Percentiles rank a stretch among this genome's conserved stretches.
Evolutionary conservation across 768 basidiomycete species (phyloP).

Genomic region (Phaeolepiota aurea): DNA sequence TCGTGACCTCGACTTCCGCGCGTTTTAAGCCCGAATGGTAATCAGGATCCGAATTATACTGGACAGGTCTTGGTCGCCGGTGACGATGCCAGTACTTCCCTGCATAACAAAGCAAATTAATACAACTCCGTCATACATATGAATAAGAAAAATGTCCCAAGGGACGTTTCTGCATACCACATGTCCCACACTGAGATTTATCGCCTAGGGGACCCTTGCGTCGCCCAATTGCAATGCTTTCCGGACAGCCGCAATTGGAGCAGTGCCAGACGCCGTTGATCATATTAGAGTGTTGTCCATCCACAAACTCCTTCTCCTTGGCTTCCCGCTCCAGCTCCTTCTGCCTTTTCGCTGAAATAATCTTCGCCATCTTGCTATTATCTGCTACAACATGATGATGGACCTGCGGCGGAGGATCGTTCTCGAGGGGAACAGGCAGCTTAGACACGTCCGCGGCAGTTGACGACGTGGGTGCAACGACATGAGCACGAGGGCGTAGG

Average conservation of each 20-base stretch:
- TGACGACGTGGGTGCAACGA: conserved; percentile 52
- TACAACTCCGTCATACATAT: background rate
- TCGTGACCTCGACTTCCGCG: conserved; percentile 48
- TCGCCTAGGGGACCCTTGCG: conserved; percentile 87
- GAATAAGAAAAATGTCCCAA: too few species aligned
- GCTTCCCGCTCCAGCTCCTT: conserved; percentile 78
- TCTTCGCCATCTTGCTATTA: conserved; percentile 39
- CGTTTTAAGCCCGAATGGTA: conserved; percentile 50
- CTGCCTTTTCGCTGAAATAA: conserved; percentile 49
- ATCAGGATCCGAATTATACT: conserved; percentile 70
- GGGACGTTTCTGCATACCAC: conserved; percentile 55
- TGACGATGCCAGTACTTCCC: conserved; percentile 91
- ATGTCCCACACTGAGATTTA: conserved; percentile 87
- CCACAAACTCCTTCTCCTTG: conserved; percentile 76
- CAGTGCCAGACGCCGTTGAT: conserved; percentile 92
- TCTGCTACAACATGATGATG: conserved; percentile 20
- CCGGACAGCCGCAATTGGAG: conserved; percentile 90
- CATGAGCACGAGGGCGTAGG: conserved; percentile 51
- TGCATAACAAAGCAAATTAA: conserved; percentile 19
- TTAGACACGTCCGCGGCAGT: conserved; percentile 59
- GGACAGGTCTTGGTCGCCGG: conserved; percentile 69
- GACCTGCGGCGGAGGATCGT: conserved; percentile 42
- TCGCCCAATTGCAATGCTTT: conserved; percentile 74
- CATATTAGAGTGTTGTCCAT: conserved; percentile 74
- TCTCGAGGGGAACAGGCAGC: conserved; percentile 52